phyloP scores from a whole-genome alignment of 1,284 basidiomycete genomes.

The Apiotrichum gamsii region DNA sequence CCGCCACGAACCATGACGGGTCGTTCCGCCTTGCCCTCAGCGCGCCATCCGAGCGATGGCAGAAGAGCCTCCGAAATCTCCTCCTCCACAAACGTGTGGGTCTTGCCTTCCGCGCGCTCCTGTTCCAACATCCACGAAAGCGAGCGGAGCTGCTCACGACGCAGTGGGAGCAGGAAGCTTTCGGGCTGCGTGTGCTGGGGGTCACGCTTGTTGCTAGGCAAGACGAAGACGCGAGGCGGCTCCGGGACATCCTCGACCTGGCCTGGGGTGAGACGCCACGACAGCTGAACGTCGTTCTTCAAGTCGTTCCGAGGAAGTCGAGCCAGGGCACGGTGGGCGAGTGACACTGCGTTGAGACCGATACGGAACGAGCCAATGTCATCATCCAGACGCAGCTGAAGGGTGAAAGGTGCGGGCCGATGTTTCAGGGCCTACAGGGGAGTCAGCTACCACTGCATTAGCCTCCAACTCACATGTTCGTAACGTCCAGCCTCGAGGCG shows the following conservation, averaged over 20 bases:
- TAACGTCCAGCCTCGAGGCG: conserved; percentile 75
- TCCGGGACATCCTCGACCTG: conserved; percentile 45
- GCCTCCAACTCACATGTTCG: conserved; percentile 51
- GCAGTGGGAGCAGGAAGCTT: conserved; percentile 62
- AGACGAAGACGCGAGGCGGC: conserved; percentile 54
- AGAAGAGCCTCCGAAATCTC: conserved; percentile 87
- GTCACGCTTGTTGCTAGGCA: conserved; percentile 74
- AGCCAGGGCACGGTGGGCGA: conserved; percentile 79
- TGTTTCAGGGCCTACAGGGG: conserved; percentile 64
- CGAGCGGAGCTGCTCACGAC: conserved; percentile 82
- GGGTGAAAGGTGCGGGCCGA: conserved; percentile 78
- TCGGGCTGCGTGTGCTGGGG: conserved; percentile 68
- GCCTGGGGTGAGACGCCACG: conserved; percentile 71
- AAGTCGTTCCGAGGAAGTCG: conserved; percentile 61
- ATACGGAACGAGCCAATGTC: conserved; percentile 65
- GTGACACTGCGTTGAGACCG: conserved; percentile 78
- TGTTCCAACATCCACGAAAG: conserved; percentile 86
- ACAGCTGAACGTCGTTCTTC: conserved; percentile 54
- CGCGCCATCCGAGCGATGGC: conserved; percentile 81
- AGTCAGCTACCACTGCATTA: neutral
- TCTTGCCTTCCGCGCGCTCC: conserved; percentile 60
- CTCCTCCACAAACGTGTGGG: conserved; percentile 72
- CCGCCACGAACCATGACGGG: conserved; percentile 73
- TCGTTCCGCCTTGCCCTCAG: conserved; percentile 79
- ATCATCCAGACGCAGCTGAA: conserved; percentile 68